phyloP scores from a whole-genome alignment of 192 early-diverging fungal genomes.

The Entrophospora sp. region DNA sequence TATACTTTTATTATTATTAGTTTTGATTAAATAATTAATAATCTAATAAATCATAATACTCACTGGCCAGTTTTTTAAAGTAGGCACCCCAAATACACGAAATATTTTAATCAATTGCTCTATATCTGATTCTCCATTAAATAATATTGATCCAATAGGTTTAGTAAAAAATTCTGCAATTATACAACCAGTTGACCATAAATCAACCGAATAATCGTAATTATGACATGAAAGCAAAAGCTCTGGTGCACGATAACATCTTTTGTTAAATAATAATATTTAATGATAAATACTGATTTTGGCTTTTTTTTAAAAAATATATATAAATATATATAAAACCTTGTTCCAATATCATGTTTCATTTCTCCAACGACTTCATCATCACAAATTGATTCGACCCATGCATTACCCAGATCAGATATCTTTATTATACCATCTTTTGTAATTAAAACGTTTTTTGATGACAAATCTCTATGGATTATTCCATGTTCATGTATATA shows the following conservation, averaged over 20 bases:
- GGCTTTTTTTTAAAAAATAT: neutral
- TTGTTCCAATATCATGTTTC: conserved; percentile 17
- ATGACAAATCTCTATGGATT: conserved; percentile 68
- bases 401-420: conserved; percentile 11
- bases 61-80: conserved; percentile 34
- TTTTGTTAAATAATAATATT: conserved; percentile 2
- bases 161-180: conserved; percentile 38
- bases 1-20: neutral
- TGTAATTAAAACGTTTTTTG: conserved; percentile 54
- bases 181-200: conserved; percentile 42
- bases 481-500: conserved; percentile 56
- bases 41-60: neutral
- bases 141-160: conserved; percentile 20
- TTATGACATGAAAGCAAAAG: conserved; percentile 30
- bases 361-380: neutral
- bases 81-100: conserved; percentile 32
- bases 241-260: conserved; percentile 43
- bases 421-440: conserved; percentile 13
- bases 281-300: neutral
- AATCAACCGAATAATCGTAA: conserved; percentile 37
- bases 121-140: conserved; percentile 38
- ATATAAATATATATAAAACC: neutral
- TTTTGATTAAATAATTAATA: neutral
- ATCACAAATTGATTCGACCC: neutral
- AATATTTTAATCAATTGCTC: conserved; percentile 40